Evolutionary conservation across 768 basidiomycete genomes (phyloP), one percentile per base, ranked within the genome.

Genomic region (Podaxis sp.): DNA sequence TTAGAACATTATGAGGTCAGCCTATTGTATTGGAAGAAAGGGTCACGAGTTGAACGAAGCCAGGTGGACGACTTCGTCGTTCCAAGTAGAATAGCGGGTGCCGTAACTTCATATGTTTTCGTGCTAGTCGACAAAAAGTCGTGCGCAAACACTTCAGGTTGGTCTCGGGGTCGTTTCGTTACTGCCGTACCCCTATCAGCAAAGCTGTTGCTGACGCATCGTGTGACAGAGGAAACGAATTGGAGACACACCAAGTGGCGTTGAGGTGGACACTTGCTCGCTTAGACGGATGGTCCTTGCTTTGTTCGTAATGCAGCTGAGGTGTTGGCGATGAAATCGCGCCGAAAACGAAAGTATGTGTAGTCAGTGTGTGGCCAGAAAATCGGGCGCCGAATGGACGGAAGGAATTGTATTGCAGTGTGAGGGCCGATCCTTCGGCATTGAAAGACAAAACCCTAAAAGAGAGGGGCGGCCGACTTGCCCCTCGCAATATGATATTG

Each of bases 401-500:
- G 44, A 17, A 15, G n/a, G 44, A 20, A 46, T 41, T n/a, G 40
- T n/a, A n/a, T 13, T 41, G 40, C 7, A 22, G n/a, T 17, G 2
- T 7, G 6, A 1, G 17, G 44, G 17, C 15, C 20, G 44, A 20
- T 46, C 3, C 20, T n/a, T 17, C 20, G 44, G 44, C 15, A 17
- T 46, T 46, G 44, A 46, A 20, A 46, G 44, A 10, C 20, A 46
- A 46, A 46, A 46, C 44, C 44, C 44, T 46, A 46, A 46, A 46
- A 46, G n/a, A 46, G n/a, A 46, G 44, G 2, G 2, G 44, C 37
- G 20, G 22, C 30, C 56, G 56, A 49, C 28, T 51, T 40, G 40
- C 58, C 49, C 49, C 50, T 60, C 58, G 58, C 58, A 15, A 60
- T 26, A 26, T 24, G 22, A 12, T 51, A 17, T 51, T 60, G 2